Percentiles rank a stretch among this genome's conserved stretches.
Evolutionary conservation across 2,329 filamentous ascomycete genomes (phyloP).

Genomic region (Zymoseptoria pseudotritici): DNA sequence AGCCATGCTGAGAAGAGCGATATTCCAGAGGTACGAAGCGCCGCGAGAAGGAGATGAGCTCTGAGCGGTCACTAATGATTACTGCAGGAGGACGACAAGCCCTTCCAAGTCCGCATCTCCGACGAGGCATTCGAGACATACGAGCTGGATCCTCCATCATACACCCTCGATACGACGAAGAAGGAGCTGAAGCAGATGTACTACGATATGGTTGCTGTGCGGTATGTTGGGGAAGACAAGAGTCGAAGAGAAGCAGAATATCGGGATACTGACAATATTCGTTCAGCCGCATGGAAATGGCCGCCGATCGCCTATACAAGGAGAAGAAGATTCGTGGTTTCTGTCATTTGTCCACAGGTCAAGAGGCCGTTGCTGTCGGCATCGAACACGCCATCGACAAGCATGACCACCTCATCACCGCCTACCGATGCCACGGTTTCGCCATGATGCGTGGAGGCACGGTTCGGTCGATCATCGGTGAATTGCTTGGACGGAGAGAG

Average conservation of each 20-base stretch:
- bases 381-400: conserved; percentile 94
- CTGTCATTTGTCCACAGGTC: conserved; percentile 95
- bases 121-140: conserved; percentile 99
- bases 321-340: conserved; percentile 99
- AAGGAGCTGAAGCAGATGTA: conserved; percentile 99
- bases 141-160: conserved; percentile 91
- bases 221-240: conserved; percentile 51
- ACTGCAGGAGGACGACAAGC: conserved; percentile 79
- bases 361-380: conserved; percentile 93
- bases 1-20: conserved; percentile 76
- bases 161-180: conserved; percentile 91
- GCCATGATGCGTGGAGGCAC: conserved; percentile 90
- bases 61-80: conserved; percentile 2
- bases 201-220: conserved; percentile 88
- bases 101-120: conserved; percentile 84
- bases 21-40: conserved; percentile 53
- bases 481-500: conserved; percentile 87
- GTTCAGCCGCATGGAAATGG: conserved; percentile 96
- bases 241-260: not conserved
- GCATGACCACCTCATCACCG: conserved; percentile 89
- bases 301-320: conserved; percentile 97
- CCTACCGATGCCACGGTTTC: conserved; percentile 98
- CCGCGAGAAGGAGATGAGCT: too few relatives aligned
- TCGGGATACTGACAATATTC: conserved; percentile 27
- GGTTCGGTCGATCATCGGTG: conserved; percentile 88